Conservation (phyloP, 371 early-diverging fungal genomes). For the Capillidium heterosporum region DNA sequence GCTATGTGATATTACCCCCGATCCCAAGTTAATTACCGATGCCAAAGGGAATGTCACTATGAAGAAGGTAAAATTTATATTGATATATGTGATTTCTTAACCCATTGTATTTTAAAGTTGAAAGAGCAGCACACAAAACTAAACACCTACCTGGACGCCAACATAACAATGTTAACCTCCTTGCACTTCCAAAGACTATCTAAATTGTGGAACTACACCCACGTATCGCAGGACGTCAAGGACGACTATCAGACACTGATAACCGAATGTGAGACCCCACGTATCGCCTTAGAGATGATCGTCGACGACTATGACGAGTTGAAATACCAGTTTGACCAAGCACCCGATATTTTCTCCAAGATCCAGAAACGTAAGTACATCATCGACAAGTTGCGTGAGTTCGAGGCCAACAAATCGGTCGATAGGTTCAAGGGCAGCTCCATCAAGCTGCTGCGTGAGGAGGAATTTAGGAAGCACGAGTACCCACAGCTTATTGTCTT, state of each 20-base stretch:
- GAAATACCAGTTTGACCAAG: not conserved
- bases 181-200: not conserved
- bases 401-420: not conserved
- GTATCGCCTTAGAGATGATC: not conserved
- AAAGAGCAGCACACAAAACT: not conserved
- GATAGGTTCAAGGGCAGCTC: constrained; percentile 1
- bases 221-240: not conserved
- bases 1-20: not conserved
- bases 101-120: not conserved
- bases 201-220: not conserved
- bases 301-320: not conserved
- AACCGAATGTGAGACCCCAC: not conserved
- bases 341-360: not conserved
- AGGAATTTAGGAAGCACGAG: not conserved
- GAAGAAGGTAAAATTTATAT: not conserved
- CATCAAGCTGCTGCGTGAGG: not conserved
- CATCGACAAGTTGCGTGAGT: constrained; percentile 4
- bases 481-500: not conserved
- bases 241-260: not conserved
- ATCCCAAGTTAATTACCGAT: not conserved
- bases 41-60: not conserved
- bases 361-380: not conserved
- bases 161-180: not conserved
- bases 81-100: not conserved
- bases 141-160: not conserved